Evolutionary conservation across 495 filamentous ascomycete genomes (phyloP), one percentile per base, ranked within the genome.

Genomic region (Tuber umbilicatum): DNA sequence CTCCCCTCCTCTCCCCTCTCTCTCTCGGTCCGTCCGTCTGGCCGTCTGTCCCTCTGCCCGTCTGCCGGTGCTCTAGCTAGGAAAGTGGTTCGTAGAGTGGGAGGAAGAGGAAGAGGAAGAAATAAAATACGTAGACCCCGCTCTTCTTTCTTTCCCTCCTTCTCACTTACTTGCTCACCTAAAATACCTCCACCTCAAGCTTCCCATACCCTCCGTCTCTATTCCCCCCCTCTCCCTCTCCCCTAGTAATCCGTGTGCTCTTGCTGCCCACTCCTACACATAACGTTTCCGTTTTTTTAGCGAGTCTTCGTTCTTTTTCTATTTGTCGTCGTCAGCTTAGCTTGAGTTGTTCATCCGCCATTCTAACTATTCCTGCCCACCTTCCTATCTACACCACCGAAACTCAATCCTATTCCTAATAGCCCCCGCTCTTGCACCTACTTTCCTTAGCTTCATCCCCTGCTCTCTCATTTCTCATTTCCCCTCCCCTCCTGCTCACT

Each of bases 1-100:
- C 42, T 5, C 21, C 41, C 67, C 55, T 42, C 76, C 60, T 71
- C 55, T 69, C n/a, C 9, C 60, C 73, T 45, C 70, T 38, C 35
- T 23, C 40, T 27, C 31, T 50, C 73, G 21, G 43, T 64, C n/a
- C 35, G 2, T 14, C 55, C 16, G 12, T 64, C 55, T 31, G 3
- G 55, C 27, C 27, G 55, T 27, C 55, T 64, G 55, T 35, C 55
- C 27, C 55, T 17, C 27, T 35, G 27, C 10, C 55, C 9, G n/a
- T 16, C 55, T 27, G 10, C 45, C 45, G 45, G 45, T n/a, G 17
- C 5, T 64, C 55, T 17, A 64, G 55, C 27, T 64, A 64, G 27
- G 55, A 64, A 35, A 64, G 55, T 35, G n/a, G 55, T 35, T 35
- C 14, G n/a, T 64, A 64, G 27, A 35, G 55, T 35, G 55, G 55